Base-by-base conservation (phyloP, 768 basidiomycete species). In the Psilocybe sp. region DNA sequence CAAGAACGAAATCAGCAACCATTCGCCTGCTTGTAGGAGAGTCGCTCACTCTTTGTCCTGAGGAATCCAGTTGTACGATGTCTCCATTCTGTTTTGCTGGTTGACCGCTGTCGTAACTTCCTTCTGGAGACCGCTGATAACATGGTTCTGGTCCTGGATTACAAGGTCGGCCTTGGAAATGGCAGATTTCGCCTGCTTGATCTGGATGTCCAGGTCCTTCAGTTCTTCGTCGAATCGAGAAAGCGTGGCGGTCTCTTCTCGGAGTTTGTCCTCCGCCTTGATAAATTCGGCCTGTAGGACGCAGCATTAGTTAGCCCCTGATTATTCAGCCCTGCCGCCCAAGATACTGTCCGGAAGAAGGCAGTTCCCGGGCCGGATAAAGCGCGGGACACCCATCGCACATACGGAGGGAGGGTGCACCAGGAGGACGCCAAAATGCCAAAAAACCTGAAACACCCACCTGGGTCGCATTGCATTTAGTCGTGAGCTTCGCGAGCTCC, bases 211-310 rank as follows among this genome's bases (percentile, higher is more conserved):
- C 1, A 98, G 83, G 31, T 84, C 85, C 50, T 85, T 85, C 52
- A 99, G 70, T 66, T 98, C 95, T 36, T 82, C 80, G 60, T 96
- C 93, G 66, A 95, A 98, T 2, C 89, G 83, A 15, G 82, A 84
- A 10, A 98, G 77, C 6, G 90, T 87, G 5, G 92, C 92, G 16
- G 87, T 85, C 66, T 98, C 97, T 55, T 92, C 87, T 51, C 84
- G 76, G 11, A 98, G 79, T 55, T 81, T 84, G 2, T 70, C 71
- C 53, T 92, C 85, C 1, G 88, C 89, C 52, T 80, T 76, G 28
- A 80, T 72, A 56, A 87, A 80, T 12, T 75, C 68, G 40, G 70
- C 72, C 84, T 91, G 55, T 43, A 11, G n/a, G 33, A n/a, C 16
- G 15, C 34, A 28, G 33, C 11, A 23, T 36, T 40, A 28, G 23